Percentiles rank a stretch among this genome's conserved stretches.
Evolutionary conservation across 1,284 basidiomycete genomes (phyloP).

Genomic region (Pterula multifida): DNA sequence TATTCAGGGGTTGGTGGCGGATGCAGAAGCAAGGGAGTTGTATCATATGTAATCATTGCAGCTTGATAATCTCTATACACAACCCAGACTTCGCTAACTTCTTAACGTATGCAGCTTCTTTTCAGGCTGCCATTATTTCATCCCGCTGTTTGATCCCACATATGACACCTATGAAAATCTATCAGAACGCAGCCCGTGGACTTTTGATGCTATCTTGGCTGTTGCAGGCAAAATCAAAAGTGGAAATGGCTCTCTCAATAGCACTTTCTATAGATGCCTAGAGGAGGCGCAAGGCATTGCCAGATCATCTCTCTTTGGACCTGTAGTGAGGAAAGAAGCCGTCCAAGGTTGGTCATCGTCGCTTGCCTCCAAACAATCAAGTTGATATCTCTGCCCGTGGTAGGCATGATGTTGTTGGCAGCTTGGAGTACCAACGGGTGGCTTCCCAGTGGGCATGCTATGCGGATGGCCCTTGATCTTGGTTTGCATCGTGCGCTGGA

Average conservation of each 20-base stretch:
- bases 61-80: constrained; percentile 16
- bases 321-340: constrained; percentile 86
- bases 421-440: constrained; percentile 93
- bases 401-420: constrained; percentile 81
- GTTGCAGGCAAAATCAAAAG: constrained; percentile 86
- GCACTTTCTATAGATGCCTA: constrained; percentile 81
- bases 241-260: constrained; percentile 73
- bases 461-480: constrained; percentile 90
- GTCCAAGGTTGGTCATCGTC: constrained; percentile 55
- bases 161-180: constrained; percentile 88
- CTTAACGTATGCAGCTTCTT: constrained; percentile 65
- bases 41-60: constrained; percentile 57
- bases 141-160: constrained; percentile 81
- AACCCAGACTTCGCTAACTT: constrained; percentile 15
- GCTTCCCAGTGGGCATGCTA: constrained; percentile 85
- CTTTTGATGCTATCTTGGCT: constrained; percentile 82
- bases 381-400: constrained; percentile 6
- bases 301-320: constrained; percentile 83
- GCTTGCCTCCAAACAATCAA: constrained; percentile 3
- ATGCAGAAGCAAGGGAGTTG: constrained; percentile 67
- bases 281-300: constrained; percentile 94
- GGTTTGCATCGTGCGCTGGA: constrained; percentile 85
- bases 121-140: constrained; percentile 89
- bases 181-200: constrained; percentile 86
- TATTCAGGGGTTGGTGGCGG: constrained; percentile 60